These are phyloP conservation scores for Salix dunnii DNA, from an alignment of 345 rosid species.

Conservation along the genomic window DNA sequence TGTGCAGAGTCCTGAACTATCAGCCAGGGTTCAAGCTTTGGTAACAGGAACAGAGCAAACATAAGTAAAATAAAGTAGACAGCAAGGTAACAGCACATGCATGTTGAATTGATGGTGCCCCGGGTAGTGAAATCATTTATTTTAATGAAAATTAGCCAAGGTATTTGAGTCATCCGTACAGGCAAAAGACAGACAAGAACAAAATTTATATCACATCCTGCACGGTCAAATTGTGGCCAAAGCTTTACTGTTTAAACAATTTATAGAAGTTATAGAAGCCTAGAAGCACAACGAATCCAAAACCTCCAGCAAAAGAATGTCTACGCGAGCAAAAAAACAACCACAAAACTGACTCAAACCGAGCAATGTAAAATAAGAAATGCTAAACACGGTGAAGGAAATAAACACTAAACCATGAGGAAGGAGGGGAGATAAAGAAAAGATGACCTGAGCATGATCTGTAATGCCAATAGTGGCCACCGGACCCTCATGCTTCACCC, in stretches of 20 bases:
- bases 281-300: neutral
- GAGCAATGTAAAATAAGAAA: neutral
- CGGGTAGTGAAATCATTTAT: too few relatives aligned
- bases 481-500: constrained; percentile 91
- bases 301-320: neutral
- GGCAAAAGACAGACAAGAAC: neutral
- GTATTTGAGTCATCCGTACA: neutral
- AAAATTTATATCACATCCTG: neutral
- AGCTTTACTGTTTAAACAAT: neutral
- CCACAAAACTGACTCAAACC: neutral
- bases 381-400: neutral
- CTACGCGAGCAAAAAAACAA: neutral
- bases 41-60: neutral
- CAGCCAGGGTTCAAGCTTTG: neutral
- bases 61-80: neutral
- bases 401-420: neutral
- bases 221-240: neutral
- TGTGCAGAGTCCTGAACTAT: neutral
- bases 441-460: constrained; percentile 86
- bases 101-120: too few relatives aligned
- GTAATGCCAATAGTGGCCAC: constrained; percentile 88
- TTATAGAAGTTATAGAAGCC: neutral
- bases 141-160: neutral
- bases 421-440: neutral
- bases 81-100: neutral